Evolutionary conservation across 2,329 filamentous ascomycete genomes (phyloP), one percentile per base, ranked within the genome.

Genomic region (Echinosphaeria canescens): DNA sequence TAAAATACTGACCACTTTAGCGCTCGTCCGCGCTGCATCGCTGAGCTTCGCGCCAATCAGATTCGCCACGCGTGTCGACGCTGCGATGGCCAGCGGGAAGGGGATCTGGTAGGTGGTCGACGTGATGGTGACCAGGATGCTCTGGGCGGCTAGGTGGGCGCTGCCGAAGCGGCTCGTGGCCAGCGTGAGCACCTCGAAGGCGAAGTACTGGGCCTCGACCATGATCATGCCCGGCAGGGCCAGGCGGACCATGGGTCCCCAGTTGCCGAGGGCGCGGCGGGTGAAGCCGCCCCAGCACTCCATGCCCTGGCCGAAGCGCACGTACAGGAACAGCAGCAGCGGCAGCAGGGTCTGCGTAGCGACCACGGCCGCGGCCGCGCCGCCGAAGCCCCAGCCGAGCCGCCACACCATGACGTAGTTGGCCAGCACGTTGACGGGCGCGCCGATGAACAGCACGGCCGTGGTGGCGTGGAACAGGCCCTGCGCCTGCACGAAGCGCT

Each of bases 261-360:
- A 43, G 30, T 40, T 38, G 11, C 26, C 33, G n/a, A 42, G 36
- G 3, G 39, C 41, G 14, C 31, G 29, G 33, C 52, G 57, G 25
- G 69, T 75, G 44, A 90, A 75, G 10, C 81, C 81, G 30, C 74
- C 74, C 81, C 81, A 91, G 53, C 81, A 90, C 39, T 82, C 66
- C 27, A 58, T 59, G 5, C 81, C 80, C 32, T 70, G 66, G 26
- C 82, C 42, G 41, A 81, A 78, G 29, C 62, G 58, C 22, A 90
- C 70, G 44, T 90, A 91, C 10, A 76, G 49, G 42, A 85, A 69
- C 2, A 91, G 61, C n/a, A 78, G 51, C 2, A 84, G 28, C 0
- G 80, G 79, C 29, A 91, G 62, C 10, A 90, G 55, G 38, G 63
- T 81, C 39, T 85, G 75, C 0, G 75, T 81, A 27, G 85, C 65